Conservation (phyloP, 352 stramenopile genomes). For the Globisporangium nunn region DNA sequence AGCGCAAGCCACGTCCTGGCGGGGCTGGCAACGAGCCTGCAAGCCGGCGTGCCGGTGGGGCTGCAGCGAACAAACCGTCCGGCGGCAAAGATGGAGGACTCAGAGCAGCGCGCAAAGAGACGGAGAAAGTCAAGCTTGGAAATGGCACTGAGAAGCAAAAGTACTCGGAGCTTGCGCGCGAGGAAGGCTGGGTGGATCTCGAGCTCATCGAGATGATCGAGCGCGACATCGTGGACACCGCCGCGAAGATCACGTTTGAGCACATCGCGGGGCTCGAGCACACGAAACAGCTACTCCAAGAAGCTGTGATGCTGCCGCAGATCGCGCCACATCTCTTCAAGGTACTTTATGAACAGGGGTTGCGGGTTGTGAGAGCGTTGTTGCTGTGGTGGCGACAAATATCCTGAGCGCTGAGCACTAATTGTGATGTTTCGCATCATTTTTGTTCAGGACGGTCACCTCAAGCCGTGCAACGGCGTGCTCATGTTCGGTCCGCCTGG, state of each 20-base stretch:
- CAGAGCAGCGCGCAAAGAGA: conserved; percentile 35
- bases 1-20: conserved; percentile 26
- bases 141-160: conserved; percentile 38
- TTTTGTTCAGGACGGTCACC: conserved; percentile 41
- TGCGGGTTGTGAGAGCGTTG: not conserved
- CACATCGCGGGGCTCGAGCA: conserved; percentile 75
- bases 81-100: conserved; percentile 30
- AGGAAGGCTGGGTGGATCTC: conserved; percentile 65
- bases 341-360: conserved; percentile 16
- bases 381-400: not conserved
- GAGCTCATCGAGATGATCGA: conserved; percentile 85
- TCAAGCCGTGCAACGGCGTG: conserved; percentile 79
- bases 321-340: conserved; percentile 82
- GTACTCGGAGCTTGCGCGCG: conserved; percentile 71
- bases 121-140: conserved; percentile 22
- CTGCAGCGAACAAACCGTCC: conserved; percentile 15
- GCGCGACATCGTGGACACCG: conserved; percentile 78
- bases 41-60: conserved; percentile 14
- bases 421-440: not conserved
- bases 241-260: conserved; percentile 63
- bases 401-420: not conserved
- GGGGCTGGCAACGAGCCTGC: conserved; percentile 15
- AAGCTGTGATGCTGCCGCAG: conserved; percentile 82
- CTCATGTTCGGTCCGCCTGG: conserved; percentile 85
- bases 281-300: conserved; percentile 76